These are phyloP conservation scores for Triglochin maritima DNA, from an alignment of 106 monocot species.

Conservation along the genomic window DNA sequence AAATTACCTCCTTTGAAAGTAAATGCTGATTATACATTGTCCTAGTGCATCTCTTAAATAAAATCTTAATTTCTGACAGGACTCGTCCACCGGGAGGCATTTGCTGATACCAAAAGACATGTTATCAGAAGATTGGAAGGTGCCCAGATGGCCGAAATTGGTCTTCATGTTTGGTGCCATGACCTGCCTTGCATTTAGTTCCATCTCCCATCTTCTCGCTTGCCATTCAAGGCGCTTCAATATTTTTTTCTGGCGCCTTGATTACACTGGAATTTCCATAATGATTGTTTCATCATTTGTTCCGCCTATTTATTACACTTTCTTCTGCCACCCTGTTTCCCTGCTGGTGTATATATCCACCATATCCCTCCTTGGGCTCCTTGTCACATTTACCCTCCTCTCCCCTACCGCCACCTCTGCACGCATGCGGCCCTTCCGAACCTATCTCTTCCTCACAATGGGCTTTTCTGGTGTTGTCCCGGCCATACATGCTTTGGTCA, in stretches of 20 bases:
- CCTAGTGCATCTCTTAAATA: too few species aligned
- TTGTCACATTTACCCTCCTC: conserved; percentile 37
- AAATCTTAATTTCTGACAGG: conserved; percentile 3
- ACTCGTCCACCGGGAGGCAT: background rate
- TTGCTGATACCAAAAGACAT: background rate
- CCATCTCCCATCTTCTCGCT: conserved; percentile 69
- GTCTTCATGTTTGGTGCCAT: conserved; percentile 73
- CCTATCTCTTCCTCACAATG: conserved; percentile 53
- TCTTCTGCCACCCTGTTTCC: conserved; percentile 57
- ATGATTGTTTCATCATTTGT: conserved; percentile 94
- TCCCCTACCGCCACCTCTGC: conserved; percentile 50
- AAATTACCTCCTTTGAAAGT: too few species aligned
- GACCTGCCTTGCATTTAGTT: conserved; percentile 61
- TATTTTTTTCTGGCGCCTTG: conserved; percentile 80
- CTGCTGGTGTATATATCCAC: conserved; percentile 54
- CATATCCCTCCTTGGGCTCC: conserved; percentile 47
- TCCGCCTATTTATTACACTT: conserved; percentile 83
- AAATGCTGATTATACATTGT: too few species aligned
- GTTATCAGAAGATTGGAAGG: background rate
- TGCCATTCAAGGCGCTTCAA: conserved; percentile 78
- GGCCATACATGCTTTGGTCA: conserved; percentile 35
- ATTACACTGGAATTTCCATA: conserved; percentile 74
- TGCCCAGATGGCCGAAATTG: conserved; percentile 69
- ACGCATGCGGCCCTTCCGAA: conserved; percentile 48
- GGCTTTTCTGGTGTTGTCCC: conserved; percentile 65